phyloP scores from a whole-genome alignment of 2,329 filamentous ascomycete genomes.

The Fulvia fulva region DNA sequence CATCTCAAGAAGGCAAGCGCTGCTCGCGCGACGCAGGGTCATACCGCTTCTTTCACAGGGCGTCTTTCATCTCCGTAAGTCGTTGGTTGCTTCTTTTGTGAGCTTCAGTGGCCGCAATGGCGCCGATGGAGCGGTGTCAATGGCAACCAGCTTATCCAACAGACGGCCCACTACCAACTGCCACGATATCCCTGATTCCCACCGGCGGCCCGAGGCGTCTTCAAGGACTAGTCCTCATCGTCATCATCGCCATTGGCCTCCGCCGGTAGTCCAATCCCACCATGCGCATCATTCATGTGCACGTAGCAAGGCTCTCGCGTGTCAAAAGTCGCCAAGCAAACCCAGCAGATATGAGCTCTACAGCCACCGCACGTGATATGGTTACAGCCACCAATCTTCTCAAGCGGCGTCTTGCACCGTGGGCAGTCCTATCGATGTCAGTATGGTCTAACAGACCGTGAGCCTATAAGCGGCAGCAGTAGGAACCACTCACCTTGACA shows the following conservation, averaged over 20 bases:
- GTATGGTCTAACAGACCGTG: background rate
- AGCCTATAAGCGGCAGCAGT: background rate
- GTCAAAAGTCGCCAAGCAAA: slow-evolving; percentile 1
- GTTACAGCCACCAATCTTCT: slow-evolving; percentile 7
- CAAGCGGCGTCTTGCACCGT: slow-evolving; percentile 2
- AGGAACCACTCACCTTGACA: slow-evolving; percentile 3
- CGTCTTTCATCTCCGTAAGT: background rate
- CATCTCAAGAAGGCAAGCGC: background rate
- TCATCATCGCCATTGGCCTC: background rate
- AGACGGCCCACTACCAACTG: too few species aligned
- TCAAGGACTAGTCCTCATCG: background rate
- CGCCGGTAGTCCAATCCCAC: background rate
- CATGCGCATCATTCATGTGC: slow-evolving; percentile 10
- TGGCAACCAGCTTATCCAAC: too few species aligned
- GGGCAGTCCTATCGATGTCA: slow-evolving; percentile 6
- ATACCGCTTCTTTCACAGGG: background rate
- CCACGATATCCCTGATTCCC: too few species aligned
- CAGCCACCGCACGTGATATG: slow-evolving; percentile 11
- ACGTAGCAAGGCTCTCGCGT: background rate
- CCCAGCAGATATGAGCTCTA: slow-evolving; percentile 14
- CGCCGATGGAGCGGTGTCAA: too few species aligned
- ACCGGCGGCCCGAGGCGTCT: too few species aligned
- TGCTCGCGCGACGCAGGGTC: background rate
- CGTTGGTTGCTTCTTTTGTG: background rate
- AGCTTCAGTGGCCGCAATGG: too few species aligned